phyloP scores from a whole-genome alignment of 1,284 basidiomycete genomes.

The Heliocybe sulcata region DNA sequence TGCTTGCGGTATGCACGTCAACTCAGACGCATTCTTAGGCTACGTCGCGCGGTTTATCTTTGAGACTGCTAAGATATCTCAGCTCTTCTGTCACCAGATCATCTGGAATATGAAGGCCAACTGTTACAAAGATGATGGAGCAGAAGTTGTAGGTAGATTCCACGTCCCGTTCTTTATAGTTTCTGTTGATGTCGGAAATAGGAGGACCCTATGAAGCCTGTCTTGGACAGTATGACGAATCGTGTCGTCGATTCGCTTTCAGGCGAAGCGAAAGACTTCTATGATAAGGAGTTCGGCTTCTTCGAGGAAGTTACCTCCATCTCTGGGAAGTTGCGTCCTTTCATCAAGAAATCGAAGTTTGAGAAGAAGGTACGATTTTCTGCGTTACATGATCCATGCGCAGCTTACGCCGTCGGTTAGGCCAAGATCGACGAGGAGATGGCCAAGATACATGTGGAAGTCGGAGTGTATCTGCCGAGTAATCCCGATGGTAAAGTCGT shows the following conservation, averaged over 20 bases:
- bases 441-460: conserved; percentile 89
- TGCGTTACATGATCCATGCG: background rate
- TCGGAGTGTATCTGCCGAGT: conserved; percentile 95
- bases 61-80: conserved; percentile 96
- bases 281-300: conserved; percentile 93
- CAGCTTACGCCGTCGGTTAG: conserved; percentile 29
- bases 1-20: conserved; percentile 3
- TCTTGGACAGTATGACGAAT: conserved; percentile 83
- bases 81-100: conserved; percentile 98
- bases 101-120: conserved; percentile 99
- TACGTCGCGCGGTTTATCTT: conserved; percentile 97
- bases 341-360: conserved; percentile 90
- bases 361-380: conserved; percentile 81
- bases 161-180: background rate
- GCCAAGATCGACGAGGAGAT: conserved; percentile 99
- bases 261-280: conserved; percentile 88
- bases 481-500: conserved; percentile 97
- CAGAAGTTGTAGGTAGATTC: conserved; percentile 70
- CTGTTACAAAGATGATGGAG: conserved; percentile 87
- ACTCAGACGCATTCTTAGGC: conserved; percentile 35
- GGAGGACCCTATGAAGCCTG: conserved; percentile 94
- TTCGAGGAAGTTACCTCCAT: conserved; percentile 97
- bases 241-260: conserved; percentile 82
- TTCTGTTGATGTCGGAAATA: conserved; percentile 21
- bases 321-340: conserved; percentile 96